These are phyloP conservation scores for Dendryphion nanum DNA, from an alignment of 2,329 filamentous ascomycete genomes.

Conservation along the genomic window DNA sequence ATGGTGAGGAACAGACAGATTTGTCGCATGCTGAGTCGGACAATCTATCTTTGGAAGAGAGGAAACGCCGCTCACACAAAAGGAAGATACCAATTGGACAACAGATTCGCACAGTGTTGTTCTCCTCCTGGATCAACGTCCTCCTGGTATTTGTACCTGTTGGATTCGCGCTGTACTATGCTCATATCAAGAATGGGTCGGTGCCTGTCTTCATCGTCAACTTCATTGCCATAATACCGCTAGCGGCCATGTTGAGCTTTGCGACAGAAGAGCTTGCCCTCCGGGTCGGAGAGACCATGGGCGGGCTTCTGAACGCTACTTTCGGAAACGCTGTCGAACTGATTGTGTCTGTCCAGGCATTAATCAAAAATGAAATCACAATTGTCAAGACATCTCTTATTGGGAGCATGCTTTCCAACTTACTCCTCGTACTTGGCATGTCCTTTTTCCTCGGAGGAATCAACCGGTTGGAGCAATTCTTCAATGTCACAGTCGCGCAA, in stretches of 20 bases:
- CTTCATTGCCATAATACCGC: slow-evolving; percentile 87
- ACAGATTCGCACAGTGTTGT: slow-evolving; percentile 70
- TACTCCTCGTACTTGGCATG: slow-evolving; percentile 86
- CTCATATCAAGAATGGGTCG: slow-evolving; percentile 47
- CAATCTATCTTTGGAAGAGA: slow-evolving; percentile 28
- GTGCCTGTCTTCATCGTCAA: slow-evolving; percentile 74
- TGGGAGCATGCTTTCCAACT: slow-evolving; percentile 86
- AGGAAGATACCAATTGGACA: slow-evolving; percentile 34
- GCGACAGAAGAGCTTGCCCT: slow-evolving; percentile 88
- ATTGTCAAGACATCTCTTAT: slow-evolving; percentile 94
- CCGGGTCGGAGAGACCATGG: slow-evolving; percentile 75
- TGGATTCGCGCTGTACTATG: slow-evolving; percentile 71
- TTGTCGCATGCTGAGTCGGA: slow-evolving; percentile 19
- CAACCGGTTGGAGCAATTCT: slow-evolving; percentile 76
- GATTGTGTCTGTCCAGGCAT: slow-evolving; percentile 83
- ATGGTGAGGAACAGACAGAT: slow-evolving; percentile 15
- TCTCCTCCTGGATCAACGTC: slow-evolving; percentile 85
- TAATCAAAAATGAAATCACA: slow-evolving; percentile 69
- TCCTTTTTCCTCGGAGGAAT: slow-evolving; percentile 88
- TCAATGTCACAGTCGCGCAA: slow-evolving; percentile 90
- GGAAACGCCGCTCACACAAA: slow-evolving; percentile 29
- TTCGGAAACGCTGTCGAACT: slow-evolving; percentile 87
- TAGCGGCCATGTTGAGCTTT: slow-evolving; percentile 82
- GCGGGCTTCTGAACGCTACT: slow-evolving; percentile 83
- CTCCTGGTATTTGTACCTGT: slow-evolving; percentile 74